Evolutionary conservation across 805 yeast genomes (phyloP), one percentile per base, ranked within the genome.

Genomic region (Yamadazyma endophytica): DNA sequence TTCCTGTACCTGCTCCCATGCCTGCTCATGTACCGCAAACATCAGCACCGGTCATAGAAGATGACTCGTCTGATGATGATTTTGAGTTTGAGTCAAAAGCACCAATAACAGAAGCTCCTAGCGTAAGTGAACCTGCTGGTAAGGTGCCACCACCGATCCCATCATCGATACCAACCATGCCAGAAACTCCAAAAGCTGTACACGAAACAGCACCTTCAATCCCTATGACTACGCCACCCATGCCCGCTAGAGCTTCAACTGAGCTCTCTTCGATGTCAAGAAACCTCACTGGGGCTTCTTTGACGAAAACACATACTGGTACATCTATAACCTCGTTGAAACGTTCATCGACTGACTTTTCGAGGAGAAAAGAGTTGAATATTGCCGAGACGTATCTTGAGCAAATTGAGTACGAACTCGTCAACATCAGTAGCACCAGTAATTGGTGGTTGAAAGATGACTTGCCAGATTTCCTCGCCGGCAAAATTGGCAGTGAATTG

Each of bases 361-460:
- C 32, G 9, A 22, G 26, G 42, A 11, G 39, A 33, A 34, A 36
- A 11, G 60, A 48, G 23, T 42, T 39, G 22, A 39, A 50, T 2
- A 65, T 54, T 29, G 67, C 70, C 2, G 61, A 54, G 5, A 15
- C 32, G 2, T 35, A 45, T 12, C 31, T 52, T 17, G 44, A 37
- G 6, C 50, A 46, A 5, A 32, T 64, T 15, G 57, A 59, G 27
- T 39, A 32, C 17, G 69, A 64, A 36, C 34, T 62, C 12, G 54
- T 46, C 7, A 49, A 50, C 26, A 42, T 55, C n/a, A 42, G 42
- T 5, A 48, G 47, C 3, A 28, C 35, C 3, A 18, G 30, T 14
- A 28, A 24, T 28, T 88, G 96, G 96, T 85, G 92, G 90, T 43
- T 75, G 11, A 58, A 58, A 8, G 64, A 70, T 11, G 69, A 70